Conservation (phyloP, 345 rosid genomes). For the Eucalyptus rudis region DNA sequence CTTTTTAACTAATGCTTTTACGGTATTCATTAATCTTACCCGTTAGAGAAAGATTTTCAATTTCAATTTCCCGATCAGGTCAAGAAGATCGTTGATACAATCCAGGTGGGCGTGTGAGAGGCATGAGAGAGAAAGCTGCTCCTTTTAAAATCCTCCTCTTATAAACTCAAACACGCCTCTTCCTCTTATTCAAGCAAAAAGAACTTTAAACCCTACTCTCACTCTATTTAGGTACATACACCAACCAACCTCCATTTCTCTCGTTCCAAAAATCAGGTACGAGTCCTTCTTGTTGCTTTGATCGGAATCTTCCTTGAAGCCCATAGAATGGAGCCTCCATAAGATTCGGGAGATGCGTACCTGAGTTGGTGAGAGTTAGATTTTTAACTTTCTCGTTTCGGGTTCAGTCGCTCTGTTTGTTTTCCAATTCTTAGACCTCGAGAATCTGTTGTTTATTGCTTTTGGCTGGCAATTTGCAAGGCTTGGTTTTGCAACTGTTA, state of each 20-base stretch:
- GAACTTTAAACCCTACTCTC: not conserved
- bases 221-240: not conserved
- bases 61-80: not conserved
- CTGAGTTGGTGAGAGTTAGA: not conserved
- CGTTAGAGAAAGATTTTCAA: not conserved
- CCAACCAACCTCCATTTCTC: not conserved
- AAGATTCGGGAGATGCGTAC: not conserved
- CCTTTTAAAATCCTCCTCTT: too few relatives aligned
- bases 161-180: too few relatives aligned
- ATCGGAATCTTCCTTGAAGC: not conserved
- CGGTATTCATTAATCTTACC: not conserved
- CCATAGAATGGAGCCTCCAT: not conserved
- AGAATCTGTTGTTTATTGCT: not conserved
- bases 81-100: too few relatives aligned
- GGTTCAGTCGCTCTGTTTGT: not conserved
- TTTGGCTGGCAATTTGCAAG: not conserved
- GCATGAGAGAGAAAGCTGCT: too few relatives aligned
- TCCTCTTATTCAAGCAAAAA: too few relatives aligned
- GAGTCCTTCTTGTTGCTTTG: not conserved
- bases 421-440: not conserved
- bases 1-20: not conserved
- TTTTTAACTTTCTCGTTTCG: not conserved
- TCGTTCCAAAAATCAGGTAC: not conserved
- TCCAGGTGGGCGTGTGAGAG: too few relatives aligned
- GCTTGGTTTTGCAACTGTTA: not conserved